phyloP scores from a whole-genome alignment of 768 basidiomycete genomes.

The Mycena chlorophos region DNA sequence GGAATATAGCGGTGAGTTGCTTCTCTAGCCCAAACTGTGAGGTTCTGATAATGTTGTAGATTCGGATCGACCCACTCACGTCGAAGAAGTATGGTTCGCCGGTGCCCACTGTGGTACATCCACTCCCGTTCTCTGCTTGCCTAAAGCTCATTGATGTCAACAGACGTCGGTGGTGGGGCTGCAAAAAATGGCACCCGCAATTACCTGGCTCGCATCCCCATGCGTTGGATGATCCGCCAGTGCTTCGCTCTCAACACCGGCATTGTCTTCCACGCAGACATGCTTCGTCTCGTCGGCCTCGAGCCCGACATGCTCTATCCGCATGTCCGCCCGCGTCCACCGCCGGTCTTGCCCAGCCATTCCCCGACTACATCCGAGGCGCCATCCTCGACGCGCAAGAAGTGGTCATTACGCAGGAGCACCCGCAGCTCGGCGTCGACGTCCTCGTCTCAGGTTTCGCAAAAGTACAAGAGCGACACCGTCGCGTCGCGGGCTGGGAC shows the following conservation, averaged over 20 bases:
- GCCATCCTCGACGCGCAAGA: background rate
- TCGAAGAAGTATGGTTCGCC: conserved; percentile 80
- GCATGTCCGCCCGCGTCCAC: conserved; percentile 40
- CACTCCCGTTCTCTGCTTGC: background rate
- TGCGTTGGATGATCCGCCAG: conserved; percentile 78
- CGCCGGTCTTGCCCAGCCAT: conserved; percentile 32
- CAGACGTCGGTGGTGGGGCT: conserved; percentile 77
- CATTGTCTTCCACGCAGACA: conserved; percentile 55
- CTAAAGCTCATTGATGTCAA: background rate
- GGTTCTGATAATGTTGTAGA: too few relatives aligned
- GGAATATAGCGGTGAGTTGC: conserved; percentile 31
- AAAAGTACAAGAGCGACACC: conserved; percentile 1
- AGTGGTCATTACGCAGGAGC: conserved; percentile 12
- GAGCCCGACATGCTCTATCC: conserved; percentile 47
- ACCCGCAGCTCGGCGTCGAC: background rate
- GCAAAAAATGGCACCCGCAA: conserved; percentile 56
- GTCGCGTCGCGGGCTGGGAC: conserved; percentile 24
- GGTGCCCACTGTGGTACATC: conserved; percentile 68
- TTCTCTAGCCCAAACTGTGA: too few relatives aligned
- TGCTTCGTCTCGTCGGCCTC: conserved; percentile 47
- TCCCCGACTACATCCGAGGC: conserved; percentile 18
- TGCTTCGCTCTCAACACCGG: conserved; percentile 58
- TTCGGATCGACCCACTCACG: conserved; percentile 48
- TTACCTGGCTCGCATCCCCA: conserved; percentile 66
- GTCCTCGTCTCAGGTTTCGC: too few relatives aligned